Percentiles rank a stretch among this genome's conserved stretches.
Conservation (phyloP, 176 grass and related monocot genomes). For the Pharus latifolius region DNA sequence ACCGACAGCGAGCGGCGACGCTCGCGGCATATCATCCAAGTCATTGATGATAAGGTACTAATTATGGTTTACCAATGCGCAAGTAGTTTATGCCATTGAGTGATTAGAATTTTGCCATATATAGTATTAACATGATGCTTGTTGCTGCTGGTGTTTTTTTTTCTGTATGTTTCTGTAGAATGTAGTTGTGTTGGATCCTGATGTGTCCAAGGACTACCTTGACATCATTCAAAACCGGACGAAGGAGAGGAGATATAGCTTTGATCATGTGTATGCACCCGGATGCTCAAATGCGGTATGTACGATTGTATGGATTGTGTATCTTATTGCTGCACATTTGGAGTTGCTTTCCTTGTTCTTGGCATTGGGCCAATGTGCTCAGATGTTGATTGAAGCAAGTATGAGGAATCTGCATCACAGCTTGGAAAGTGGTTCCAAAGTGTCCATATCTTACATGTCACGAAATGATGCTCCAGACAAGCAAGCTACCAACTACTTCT, state of each 20-base stretch:
- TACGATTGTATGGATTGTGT: background rate
- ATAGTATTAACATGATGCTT: slow-evolving; percentile 8
- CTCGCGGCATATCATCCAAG: slow-evolving; percentile 92
- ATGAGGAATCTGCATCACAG: background rate
- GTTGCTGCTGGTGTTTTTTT: no score
- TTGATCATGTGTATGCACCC: slow-evolving; percentile 84
- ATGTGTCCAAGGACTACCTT: slow-evolving; percentile 94
- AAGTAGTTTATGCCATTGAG: background rate
- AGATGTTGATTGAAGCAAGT: background rate
- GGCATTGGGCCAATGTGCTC: background rate
- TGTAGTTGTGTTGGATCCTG: slow-evolving; percentile 90
- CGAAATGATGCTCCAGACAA: background rate
- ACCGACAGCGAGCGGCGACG: slow-evolving; percentile 51
- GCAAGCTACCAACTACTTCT: slow-evolving; percentile 5
- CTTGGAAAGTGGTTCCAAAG: background rate
- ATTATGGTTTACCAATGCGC: background rate
- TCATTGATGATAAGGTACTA: slow-evolving; percentile 78
- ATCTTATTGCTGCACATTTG: background rate
- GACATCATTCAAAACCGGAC: slow-evolving; percentile 90
- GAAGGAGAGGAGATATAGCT: slow-evolving; percentile 88
- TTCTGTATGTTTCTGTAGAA: slow-evolving; percentile 29
- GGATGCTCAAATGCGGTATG: slow-evolving; percentile 79
- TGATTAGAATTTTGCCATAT: slow-evolving; percentile 1
- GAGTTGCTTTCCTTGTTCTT: background rate
- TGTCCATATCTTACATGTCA: background rate